phyloP scores from a whole-genome alignment of 2,329 filamentous ascomycete genomes.

The Arthroderma sp. region DNA sequence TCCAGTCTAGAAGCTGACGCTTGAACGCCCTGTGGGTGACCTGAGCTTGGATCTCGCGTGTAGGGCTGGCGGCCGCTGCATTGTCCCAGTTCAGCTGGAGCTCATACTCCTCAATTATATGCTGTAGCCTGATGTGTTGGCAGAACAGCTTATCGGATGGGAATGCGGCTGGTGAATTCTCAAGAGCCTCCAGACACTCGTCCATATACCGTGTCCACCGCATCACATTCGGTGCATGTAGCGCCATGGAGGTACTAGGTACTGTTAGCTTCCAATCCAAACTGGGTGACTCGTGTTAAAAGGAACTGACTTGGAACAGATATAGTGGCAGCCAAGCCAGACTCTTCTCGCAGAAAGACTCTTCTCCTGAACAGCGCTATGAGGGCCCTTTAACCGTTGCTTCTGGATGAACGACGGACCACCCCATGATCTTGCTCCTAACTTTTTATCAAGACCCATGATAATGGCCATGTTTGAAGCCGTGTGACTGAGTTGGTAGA shows the following conservation, averaged over 20 bases:
- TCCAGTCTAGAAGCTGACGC: background rate
- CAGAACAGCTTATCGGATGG: background rate
- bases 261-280: background rate
- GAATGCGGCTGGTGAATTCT: background rate
- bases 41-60: background rate
- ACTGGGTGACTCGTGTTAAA: background rate
- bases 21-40: background rate
- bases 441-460: constrained; percentile 1
- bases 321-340: background rate
- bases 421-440: background rate
- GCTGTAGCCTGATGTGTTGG: background rate
- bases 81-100: background rate
- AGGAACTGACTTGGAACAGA: background rate
- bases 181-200: background rate
- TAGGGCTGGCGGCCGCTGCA: background rate
- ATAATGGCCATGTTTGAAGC: constrained; percentile 5
- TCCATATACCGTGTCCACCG: constrained; percentile 2
- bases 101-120: constrained; percentile 3
- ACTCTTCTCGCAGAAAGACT: background rate
- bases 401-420: background rate
- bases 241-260: background rate
- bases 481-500: constrained; percentile 1
- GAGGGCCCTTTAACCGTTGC: background rate
- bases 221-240: constrained; percentile 3
- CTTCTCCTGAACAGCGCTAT: background rate